Evolutionary conservation across 257 asterid genomes (phyloP), one percentile per base, ranked within the genome.

Genomic region (Nicotiana attenuata): DNA sequence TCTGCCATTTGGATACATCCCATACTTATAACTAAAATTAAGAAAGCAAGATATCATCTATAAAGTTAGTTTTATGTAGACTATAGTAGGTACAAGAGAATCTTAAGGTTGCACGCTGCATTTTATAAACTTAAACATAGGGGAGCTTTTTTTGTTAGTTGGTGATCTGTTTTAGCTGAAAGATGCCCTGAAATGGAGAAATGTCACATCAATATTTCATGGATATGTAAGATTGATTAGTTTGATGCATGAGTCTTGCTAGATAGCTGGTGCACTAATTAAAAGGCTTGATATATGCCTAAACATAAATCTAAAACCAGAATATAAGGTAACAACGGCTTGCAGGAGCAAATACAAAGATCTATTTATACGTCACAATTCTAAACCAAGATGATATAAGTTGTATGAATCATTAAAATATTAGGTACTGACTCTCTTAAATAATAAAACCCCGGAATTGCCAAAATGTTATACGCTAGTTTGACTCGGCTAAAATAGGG

Each of bases 1-100:
- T 57, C 33, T 89, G 88, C 91, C 93, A 90, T 85, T 85, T 91
- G 96, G 90, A 87, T 33, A 45, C 78, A 56, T 69, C 61, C 50
- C 11, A 67, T 41, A 1, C 65, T 45, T 76, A 33, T 24, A 7
- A 78, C 38, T 14, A 78, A 14, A 31, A 5, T 5, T 57, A 0
- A 16, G 3, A 55, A 3, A 60, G 13, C 10, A 60, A 31, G 1
- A 20, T 33, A 60, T 35, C 16, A 33, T 60, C 9, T 73, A 47
- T 47, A 47, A 73, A 24, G 61, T 24, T 71, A 71, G 38, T 45
- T 45, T 71, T 35, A 71, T 45, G 20, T 5, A 45, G 60, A 41
- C 38, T 71, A 45, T 20, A 13, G 78, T 24, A 47, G 26, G 61
- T 47, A 73, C 4, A 78, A 78, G n/a, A 78, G 82, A 78, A 78